Evolutionary conservation across 2,329 filamentous ascomycete genomes (phyloP).

Genomic region (Alternaria gaisen): DNA sequence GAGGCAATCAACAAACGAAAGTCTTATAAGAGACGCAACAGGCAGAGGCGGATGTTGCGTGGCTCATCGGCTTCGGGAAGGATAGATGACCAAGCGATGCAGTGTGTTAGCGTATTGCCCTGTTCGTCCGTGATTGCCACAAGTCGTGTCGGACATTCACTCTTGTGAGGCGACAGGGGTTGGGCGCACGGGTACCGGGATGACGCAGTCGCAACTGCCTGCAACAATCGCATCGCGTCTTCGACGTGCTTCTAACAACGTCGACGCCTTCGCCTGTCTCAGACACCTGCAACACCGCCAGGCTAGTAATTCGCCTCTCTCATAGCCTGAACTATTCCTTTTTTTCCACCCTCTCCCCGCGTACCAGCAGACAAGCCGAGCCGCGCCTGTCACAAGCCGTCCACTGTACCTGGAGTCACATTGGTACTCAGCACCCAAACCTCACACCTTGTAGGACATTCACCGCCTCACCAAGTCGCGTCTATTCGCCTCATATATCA

Average conservation of each 20-base stretch:
- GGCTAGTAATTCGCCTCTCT: conserved; percentile 6
- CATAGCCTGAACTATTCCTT: neutral
- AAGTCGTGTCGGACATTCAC: conserved; percentile 34
- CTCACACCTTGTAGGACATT: conserved; percentile 11
- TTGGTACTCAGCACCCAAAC: conserved; percentile 5
- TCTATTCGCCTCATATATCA: neutral
- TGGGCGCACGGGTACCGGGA: conserved; percentile 27
- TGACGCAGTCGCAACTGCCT: conserved; percentile 38
- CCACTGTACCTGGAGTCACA: conserved; percentile 4
- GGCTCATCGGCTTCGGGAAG: conserved; percentile 24
- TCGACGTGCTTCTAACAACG: conserved; percentile 33
- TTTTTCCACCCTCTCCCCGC: neutral
- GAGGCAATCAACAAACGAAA: conserved; percentile 7
- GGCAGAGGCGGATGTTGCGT: conserved; percentile 29
- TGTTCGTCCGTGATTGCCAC: conserved; percentile 33
- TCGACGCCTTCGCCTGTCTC: conserved; percentile 21
- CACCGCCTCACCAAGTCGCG: neutral
- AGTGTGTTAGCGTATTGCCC: conserved; percentile 18
- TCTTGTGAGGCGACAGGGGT: conserved; percentile 29
- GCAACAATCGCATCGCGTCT: conserved; percentile 34
- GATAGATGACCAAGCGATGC: conserved; percentile 3
- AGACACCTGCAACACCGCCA: neutral
- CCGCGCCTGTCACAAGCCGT: conserved; percentile 9
- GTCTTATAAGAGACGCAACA: conserved; percentile 31
- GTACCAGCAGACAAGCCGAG: conserved; percentile 8